Conservation (phyloP, 768 basidiomycete species). For the Pleurotus eryngii region DNA sequence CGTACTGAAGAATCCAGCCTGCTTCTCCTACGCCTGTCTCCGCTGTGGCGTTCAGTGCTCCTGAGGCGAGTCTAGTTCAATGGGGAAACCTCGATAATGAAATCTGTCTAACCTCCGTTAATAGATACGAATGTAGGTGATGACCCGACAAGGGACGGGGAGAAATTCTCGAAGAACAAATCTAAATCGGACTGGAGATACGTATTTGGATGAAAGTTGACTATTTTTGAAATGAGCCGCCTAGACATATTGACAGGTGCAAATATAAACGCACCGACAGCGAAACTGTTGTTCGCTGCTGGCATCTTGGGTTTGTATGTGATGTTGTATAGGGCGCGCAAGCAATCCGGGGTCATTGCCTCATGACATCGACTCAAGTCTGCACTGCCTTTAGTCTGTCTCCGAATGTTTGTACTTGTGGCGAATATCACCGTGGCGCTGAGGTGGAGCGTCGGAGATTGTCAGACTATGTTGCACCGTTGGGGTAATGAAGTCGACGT, state of each 20-base stretch:
- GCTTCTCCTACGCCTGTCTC: conserved; percentile 34
- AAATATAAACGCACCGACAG: conserved; percentile 21
- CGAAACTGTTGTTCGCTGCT: conserved; percentile 21
- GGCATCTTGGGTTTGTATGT: conserved; percentile 24
- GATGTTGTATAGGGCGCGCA: conserved; percentile 32
- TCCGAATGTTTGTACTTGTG: not conserved
- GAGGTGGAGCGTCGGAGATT: not conserved
- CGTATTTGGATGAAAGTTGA: conserved; percentile 40
- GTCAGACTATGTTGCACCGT: conserved; percentile 28
- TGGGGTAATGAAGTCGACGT: conserved; percentile 33
- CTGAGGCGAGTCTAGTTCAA: not conserved
- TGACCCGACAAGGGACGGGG: conserved; percentile 33
- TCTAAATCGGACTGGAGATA: conserved; percentile 41
- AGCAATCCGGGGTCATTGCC: conserved; percentile 25
- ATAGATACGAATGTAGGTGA: conserved; percentile 39
- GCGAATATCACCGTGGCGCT: not conserved
- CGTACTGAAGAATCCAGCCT: conserved; percentile 43
- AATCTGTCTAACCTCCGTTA: conserved; percentile 34
- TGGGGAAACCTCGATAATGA: not conserved
- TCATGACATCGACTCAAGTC: conserved; percentile 18
- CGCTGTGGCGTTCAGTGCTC: conserved; percentile 13
- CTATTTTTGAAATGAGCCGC: conserved; percentile 18
- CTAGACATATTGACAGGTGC: not conserved
- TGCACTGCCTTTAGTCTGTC: not conserved
- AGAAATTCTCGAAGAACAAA: conserved; percentile 38